Evolutionary conservation across 1,284 basidiomycete species (phyloP).

Genomic region (Leccinum pachyderme): DNA sequence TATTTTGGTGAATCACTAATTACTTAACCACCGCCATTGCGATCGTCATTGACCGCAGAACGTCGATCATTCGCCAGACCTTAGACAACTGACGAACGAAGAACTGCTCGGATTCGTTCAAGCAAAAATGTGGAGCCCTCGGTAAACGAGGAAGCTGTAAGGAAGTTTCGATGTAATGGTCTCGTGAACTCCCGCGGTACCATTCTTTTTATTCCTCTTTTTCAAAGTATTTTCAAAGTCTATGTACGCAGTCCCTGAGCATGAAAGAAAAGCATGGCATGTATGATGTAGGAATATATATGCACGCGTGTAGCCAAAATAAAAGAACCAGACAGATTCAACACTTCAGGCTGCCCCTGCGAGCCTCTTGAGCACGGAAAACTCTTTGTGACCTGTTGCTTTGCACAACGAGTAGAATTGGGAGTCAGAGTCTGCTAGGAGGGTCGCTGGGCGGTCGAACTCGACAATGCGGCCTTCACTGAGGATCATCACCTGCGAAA

Average conservation of each 20-base stretch:
- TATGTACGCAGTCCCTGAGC: not conserved
- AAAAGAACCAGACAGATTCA: not conserved
- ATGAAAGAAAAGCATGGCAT: not conserved
- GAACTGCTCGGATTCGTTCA: constrained; percentile 55
- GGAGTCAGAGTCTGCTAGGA: constrained; percentile 65
- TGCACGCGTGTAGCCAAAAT: not conserved
- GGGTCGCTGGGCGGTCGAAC: constrained; percentile 67
- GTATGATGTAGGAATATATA: constrained; percentile 9
- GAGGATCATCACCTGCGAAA: constrained; percentile 74
- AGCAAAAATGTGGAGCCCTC: constrained; percentile 71
- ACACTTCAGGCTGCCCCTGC: constrained; percentile 44
- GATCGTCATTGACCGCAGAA: constrained; percentile 37
- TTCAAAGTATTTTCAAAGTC: not conserved
- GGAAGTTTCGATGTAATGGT: not conserved
- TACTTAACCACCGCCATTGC: not conserved
- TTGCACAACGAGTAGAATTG: constrained; percentile 79
- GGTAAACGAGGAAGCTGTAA: not conserved
- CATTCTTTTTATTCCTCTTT: not conserved
- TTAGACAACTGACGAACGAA: constrained; percentile 56
- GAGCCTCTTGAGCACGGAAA: constrained; percentile 67
- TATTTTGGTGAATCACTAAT: not conserved
- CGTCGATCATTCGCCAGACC: constrained; percentile 55
- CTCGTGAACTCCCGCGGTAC: not conserved
- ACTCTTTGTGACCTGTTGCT: constrained; percentile 80
- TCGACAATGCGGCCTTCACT: constrained; percentile 84